Evolutionary conservation across 2,329 filamentous ascomycete species (phyloP), one percentile per base, ranked within the genome.

Genomic region (Blastomyces gilchristii): DNA sequence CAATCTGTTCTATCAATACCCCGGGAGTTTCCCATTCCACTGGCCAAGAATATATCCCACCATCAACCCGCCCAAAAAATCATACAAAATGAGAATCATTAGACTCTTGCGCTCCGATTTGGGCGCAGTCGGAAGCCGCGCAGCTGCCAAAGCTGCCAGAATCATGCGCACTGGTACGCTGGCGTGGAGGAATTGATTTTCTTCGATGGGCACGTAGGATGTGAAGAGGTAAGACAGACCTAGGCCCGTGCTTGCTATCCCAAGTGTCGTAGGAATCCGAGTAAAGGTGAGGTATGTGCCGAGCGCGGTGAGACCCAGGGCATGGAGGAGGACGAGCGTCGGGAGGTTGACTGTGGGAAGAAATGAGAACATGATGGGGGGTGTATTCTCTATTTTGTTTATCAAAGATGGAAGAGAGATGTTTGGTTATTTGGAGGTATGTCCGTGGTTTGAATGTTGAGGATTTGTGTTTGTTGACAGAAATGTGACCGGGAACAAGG

Each of bases 101-200:
- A 61, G 59, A 5, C 2, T 25, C 47, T 39, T 53, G 28, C 47
- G 59, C 8, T 61, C 59, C 22, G 34, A n/a, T 37, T 16, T 28
- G 11, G 28, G n/a, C n/a, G 47, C 59, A 41, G 28, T 52, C 11
- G 59, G 59, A 39, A 61, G 28, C n/a, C 49, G 28, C 12, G 22
- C 11, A 31, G 47, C 47, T 18, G 59, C 59, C 5, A 61, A 53
- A 8, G 31, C 28, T 12, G 59, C 59, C 5, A 61, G 34, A 28
- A 61, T 22, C 3, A 61, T 25, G 31, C 59, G 59, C 45, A 61
- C 59, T 12, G 59, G 59, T 22, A 61, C 59, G 11, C 47, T 61
- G n/a, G 59, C 59, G 34, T 61, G 31, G 31, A 61, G 45, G 47
- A 61, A 61, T 61, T 61, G 59, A 14, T 61, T 61, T 43, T 53